A percentile compares a stretch with the other conserved stretches of the same genome.
These are phyloP conservation scores for Cicer cuneatum DNA, from an alignment of 306 rosid genomes.

Conservation along the genomic window DNA sequence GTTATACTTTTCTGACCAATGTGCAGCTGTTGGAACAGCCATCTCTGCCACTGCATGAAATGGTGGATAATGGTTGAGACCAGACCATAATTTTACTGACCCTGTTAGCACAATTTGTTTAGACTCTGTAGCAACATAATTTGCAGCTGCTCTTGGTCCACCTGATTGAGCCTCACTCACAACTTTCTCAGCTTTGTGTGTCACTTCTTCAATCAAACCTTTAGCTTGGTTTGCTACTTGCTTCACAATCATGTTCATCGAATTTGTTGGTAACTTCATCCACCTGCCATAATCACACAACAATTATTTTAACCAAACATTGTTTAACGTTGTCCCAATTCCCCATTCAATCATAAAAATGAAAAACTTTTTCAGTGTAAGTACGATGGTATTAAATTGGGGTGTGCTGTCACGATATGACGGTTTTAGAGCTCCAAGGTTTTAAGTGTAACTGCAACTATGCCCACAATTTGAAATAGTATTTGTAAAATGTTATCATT, in stretches of 20 bases:
- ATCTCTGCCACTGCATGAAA: slow-evolving; percentile 61
- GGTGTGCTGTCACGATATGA: too few relatives aligned
- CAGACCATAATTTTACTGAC: slow-evolving; percentile 57
- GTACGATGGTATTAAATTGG: too few relatives aligned
- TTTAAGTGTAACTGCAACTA: too few relatives aligned
- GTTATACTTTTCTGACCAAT: slow-evolving; percentile 69
- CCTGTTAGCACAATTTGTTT: slow-evolving; percentile 54
- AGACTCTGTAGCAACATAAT: slow-evolving; percentile 60
- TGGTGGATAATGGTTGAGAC: slow-evolving; percentile 49
- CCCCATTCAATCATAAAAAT: neutral
- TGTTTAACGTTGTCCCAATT: neutral
- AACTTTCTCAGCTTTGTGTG: slow-evolving; percentile 51
- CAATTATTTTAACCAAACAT: neutral
- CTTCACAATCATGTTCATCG: slow-evolving; percentile 68
- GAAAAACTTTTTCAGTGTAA: too few relatives aligned
- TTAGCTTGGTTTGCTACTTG: slow-evolving; percentile 51
- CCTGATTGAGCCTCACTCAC: slow-evolving; percentile 60
- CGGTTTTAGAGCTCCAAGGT: too few relatives aligned
- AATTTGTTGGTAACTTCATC: slow-evolving; percentile 61
- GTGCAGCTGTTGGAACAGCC: slow-evolving; percentile 58
- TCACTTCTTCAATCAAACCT: slow-evolving; percentile 45
- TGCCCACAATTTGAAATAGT: neutral
- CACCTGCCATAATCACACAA: slow-evolving; percentile 54
- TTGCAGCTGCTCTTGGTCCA: slow-evolving; percentile 64
- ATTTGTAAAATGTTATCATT: neutral